Evolutionary conservation across 257 asterid genomes (phyloP).

Genomic region (Asclepias syriaca): DNA sequence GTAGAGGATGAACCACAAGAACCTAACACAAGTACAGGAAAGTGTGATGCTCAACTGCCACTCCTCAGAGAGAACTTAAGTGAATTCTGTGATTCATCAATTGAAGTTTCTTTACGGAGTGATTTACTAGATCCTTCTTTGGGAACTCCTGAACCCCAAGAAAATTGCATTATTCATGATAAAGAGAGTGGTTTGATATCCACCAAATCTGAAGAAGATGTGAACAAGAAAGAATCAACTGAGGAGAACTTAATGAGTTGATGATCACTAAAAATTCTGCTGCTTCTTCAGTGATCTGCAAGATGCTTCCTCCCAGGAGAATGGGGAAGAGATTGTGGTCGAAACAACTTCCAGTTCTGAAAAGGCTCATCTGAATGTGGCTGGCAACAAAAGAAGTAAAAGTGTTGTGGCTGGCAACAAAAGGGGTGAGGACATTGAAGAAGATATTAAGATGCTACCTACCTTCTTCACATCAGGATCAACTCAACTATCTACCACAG

Average conservation of each 20-base stretch:
- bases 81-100: slow-evolving; percentile 8
- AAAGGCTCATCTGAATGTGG: slow-evolving; percentile 2
- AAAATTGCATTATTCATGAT: slow-evolving; percentile 14
- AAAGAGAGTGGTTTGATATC: slow-evolving; percentile 16
- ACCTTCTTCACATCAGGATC: slow-evolving; percentile 7
- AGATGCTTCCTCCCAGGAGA: slow-evolving; percentile 9
- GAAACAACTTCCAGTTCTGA: slow-evolving; percentile 5
- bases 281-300: slow-evolving; percentile 7
- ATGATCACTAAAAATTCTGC: slow-evolving; percentile 6
- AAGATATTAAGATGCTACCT: slow-evolving; percentile 12
- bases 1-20: slow-evolving; percentile 14
- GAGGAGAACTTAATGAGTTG: slow-evolving; percentile 16
- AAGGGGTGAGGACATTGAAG: background rate
- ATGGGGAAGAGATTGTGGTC: slow-evolving; percentile 7
- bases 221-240: slow-evolving; percentile 8
- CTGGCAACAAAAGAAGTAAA: background rate
- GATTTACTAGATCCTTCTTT: slow-evolving; percentile 11
- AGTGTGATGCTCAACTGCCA: slow-evolving; percentile 13
- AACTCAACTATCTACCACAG: slow-evolving; percentile 4
- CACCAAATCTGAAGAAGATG: slow-evolving; percentile 15
- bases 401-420: background rate
- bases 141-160: slow-evolving; percentile 14
- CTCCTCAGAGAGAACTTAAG: slow-evolving; percentile 12
- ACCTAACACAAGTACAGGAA: slow-evolving; percentile 8
- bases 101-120: slow-evolving; percentile 14